Percentiles rank a stretch among this genome's conserved stretches.
phyloP scores from a whole-genome alignment of 768 basidiomycete genomes.

The Nevesoporus exiguus region DNA sequence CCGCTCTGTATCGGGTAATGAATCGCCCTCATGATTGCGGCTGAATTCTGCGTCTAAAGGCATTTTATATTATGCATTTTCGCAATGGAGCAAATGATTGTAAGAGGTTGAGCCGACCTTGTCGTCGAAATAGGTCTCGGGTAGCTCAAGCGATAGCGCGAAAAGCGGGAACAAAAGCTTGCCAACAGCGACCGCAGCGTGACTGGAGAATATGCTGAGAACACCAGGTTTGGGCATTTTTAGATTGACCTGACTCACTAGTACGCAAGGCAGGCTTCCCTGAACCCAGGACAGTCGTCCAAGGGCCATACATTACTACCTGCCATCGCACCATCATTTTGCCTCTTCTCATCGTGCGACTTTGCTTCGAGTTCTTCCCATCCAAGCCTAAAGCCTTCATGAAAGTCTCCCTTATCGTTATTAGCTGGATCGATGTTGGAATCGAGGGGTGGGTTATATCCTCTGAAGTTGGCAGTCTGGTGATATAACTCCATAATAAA shows the following conservation, averaged over 20 bases:
- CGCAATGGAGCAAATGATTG: not conserved
- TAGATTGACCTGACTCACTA: constrained; percentile 48
- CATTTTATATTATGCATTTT: not conserved
- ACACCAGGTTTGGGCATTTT: constrained; percentile 4
- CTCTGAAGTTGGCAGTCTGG: constrained; percentile 70
- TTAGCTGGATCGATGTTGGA: constrained; percentile 69
- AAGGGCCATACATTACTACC: constrained; percentile 80
- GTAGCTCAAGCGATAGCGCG: constrained; percentile 60
- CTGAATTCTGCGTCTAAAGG: constrained; percentile 53
- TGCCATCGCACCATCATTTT: constrained; percentile 55
- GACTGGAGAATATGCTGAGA: constrained; percentile 36
- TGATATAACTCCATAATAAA: constrained; percentile 55
- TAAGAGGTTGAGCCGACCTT: constrained; percentile 41
- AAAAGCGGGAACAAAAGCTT: constrained; percentile 63
- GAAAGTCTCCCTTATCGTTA: constrained; percentile 73
- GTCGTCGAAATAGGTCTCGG: constrained; percentile 61
- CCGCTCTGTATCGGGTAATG: constrained; percentile 76
- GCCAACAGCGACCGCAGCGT: constrained; percentile 52
- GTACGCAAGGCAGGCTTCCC: constrained; percentile 55
- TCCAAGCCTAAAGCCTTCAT: constrained; percentile 89
- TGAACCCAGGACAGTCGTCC: constrained; percentile 56
- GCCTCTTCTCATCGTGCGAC: constrained; percentile 24
- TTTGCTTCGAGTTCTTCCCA: constrained; percentile 50
- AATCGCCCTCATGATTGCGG: constrained; percentile 62
- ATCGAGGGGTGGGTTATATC: constrained; percentile 66